These are phyloP conservation scores for Fonsecaea nubica DNA, from an alignment of 2,329 filamentous ascomycete genomes.

Conservation along the genomic window DNA sequence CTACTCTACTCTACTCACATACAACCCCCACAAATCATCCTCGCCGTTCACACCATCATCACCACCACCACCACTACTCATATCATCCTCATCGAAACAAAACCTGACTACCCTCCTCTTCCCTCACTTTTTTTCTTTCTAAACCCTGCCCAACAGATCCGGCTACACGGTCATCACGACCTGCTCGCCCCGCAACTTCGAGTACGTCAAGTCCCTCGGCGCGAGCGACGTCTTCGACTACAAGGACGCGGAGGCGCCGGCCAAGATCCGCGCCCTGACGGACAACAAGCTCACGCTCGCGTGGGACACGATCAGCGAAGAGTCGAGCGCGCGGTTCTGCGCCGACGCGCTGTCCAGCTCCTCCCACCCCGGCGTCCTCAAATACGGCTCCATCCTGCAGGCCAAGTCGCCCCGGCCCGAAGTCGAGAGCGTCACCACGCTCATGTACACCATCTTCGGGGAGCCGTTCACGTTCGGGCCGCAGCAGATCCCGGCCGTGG, in stretches of 20 bases:
- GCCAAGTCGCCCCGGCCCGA: conserved; percentile 44
- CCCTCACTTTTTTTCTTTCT: conserved; percentile 2
- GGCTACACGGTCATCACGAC: conserved; percentile 53
- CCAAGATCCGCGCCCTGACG: conserved; percentile 44
- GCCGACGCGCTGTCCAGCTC: conserved; percentile 42
- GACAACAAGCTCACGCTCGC: conserved; percentile 48
- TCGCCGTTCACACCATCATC: not conserved
- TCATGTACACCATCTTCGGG: conserved; percentile 47
- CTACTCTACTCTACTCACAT: not conserved
- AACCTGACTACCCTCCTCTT: conserved; percentile 1
- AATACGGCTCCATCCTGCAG: conserved; percentile 44
- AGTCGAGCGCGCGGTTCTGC: conserved; percentile 44
- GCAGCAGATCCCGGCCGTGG: conserved; percentile 30
- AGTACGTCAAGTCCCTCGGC: conserved; percentile 54
- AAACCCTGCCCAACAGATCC: conserved; percentile 28
- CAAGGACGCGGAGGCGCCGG: conserved; percentile 45
- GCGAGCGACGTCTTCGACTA: conserved; percentile 57
- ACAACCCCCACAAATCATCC: too few relatives aligned
- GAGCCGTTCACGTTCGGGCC: conserved; percentile 42
- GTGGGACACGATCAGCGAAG: conserved; percentile 48
- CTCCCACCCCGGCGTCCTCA: conserved; percentile 42
- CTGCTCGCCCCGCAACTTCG: conserved; percentile 53
- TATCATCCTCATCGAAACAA: not conserved
- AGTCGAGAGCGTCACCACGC: conserved; percentile 43
- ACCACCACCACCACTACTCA: not conserved